These are phyloP conservation scores for Hyaloperonospora arabidopsidis DNA, from an alignment of 352 stramenopile genomes.

Conservation along the genomic window DNA sequence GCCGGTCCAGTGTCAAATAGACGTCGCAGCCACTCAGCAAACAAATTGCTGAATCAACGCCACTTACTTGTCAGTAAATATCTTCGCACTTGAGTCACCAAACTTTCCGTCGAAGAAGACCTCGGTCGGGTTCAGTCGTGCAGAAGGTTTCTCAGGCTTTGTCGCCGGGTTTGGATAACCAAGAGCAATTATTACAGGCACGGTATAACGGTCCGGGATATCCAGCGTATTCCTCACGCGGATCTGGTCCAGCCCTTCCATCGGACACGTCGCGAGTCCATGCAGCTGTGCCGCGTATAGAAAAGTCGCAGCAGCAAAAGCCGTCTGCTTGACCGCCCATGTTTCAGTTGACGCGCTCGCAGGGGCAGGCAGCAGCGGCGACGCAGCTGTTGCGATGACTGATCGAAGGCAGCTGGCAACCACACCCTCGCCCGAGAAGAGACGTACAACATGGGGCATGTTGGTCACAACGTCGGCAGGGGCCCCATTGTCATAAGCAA, in stretches of 20 bases:
- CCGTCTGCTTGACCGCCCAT: conserved; percentile 79
- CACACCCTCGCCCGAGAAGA: conserved; percentile 66
- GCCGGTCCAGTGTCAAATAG: too few species aligned
- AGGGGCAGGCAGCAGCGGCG: conserved; percentile 53
- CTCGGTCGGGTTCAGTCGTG: conserved; percentile 47
- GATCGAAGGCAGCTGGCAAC: conserved; percentile 46
- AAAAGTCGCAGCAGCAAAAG: conserved; percentile 63
- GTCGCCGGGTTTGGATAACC: conserved; percentile 42
- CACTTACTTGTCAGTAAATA: conserved; percentile 39
- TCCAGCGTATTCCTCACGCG: conserved; percentile 56
- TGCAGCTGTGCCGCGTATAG: conserved; percentile 62
- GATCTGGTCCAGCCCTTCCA: conserved; percentile 74
- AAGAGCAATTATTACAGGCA: conserved; percentile 65
- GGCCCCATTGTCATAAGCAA: conserved; percentile 52
- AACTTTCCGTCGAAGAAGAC: conserved; percentile 86
- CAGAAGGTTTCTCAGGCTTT: conserved; percentile 24
- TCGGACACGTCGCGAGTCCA: conserved; percentile 60
- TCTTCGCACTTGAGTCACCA: conserved; percentile 45
- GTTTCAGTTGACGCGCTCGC: conserved; percentile 55
- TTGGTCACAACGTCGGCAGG: conserved; percentile 42
- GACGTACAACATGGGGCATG: conserved; percentile 49
- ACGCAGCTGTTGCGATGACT: conserved; percentile 52
- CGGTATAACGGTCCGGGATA: conserved; percentile 68
- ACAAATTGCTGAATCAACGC: too few species aligned
- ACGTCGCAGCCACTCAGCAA: too few species aligned